Conservation (phyloP, 371 early-diverging fungal genomes). For the Zychaea mexicana region DNA sequence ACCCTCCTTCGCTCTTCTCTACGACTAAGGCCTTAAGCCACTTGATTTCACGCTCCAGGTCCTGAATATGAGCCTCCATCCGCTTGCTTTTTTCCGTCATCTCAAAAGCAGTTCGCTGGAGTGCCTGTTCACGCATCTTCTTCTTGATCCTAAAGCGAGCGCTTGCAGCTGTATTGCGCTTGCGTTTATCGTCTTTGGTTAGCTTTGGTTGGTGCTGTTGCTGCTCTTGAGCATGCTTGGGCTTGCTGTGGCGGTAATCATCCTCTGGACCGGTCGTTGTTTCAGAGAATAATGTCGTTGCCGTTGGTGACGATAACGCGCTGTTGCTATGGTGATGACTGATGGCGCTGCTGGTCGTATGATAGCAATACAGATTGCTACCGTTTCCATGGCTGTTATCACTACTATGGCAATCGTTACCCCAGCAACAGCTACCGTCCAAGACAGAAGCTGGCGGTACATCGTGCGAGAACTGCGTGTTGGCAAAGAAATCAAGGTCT, state of each 20-base stretch:
- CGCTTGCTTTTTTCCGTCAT: slow-evolving; percentile 76
- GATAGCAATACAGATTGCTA: neutral
- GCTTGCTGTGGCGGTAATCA: neutral
- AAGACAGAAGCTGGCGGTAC: neutral
- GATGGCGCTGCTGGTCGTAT: neutral
- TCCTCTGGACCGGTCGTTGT: neutral
- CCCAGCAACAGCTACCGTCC: neutral
- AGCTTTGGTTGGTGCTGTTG: slow-evolving; percentile 8
- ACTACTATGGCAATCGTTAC: neutral
- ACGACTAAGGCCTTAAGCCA: slow-evolving; percentile 87
- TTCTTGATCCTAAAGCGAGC: slow-evolving; percentile 97
- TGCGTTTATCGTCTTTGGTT: slow-evolving; percentile 82
- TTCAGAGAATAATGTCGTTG: neutral
- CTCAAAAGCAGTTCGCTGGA: slow-evolving; percentile 82
- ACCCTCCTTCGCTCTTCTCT: slow-evolving; percentile 63
- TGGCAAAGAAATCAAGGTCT: slow-evolving; percentile 48
- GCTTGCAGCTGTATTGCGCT: slow-evolving; percentile 93
- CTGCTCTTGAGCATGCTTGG: neutral
- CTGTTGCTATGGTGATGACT: neutral
- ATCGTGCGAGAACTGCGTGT: slow-evolving; percentile 54
- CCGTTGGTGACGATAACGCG: neutral
- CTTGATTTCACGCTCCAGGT: slow-evolving; percentile 87
- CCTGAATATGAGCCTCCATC: slow-evolving; percentile 74
- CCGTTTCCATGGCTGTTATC: too few species aligned
- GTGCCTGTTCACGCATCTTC: slow-evolving; percentile 82